Evolutionary conservation across 495 filamentous ascomycete species (phyloP).

Genomic region (Jackrogersella minutella): DNA sequence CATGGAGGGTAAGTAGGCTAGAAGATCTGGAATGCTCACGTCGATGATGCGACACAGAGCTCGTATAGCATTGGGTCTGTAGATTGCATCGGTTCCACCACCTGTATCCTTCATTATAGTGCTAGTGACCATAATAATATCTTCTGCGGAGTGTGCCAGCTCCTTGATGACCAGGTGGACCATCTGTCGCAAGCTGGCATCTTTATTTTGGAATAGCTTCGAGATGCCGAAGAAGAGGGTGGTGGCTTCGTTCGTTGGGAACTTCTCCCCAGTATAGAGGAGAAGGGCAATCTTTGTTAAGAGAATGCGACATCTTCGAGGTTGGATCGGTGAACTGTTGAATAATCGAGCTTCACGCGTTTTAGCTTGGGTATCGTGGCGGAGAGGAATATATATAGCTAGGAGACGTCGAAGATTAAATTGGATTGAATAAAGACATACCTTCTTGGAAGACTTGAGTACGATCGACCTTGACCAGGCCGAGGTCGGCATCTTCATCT

Average conservation of each 20-base stretch:
- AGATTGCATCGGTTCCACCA: slow-evolving; percentile 92
- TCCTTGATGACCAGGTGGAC: slow-evolving; percentile 98
- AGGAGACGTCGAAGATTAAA: slow-evolving; percentile 19
- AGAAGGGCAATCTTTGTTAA: slow-evolving; percentile 97
- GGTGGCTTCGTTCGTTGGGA: slow-evolving; percentile 96
- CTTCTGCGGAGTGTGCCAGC: slow-evolving; percentile 92
- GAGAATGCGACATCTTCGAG: slow-evolving; percentile 92
- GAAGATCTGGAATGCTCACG: slow-evolving; percentile 60
- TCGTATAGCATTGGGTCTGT: slow-evolving; percentile 95
- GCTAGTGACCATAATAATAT: slow-evolving; percentile 99
- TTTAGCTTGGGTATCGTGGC: slow-evolving; percentile 28
- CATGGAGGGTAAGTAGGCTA: slow-evolving; percentile 9
- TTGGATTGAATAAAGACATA: too few relatives aligned
- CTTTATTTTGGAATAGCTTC: slow-evolving; percentile 99
- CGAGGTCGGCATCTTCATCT: slow-evolving; percentile 94
- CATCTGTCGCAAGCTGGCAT: slow-evolving; percentile 98
- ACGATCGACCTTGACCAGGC: slow-evolving; percentile 94
- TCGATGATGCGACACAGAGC: slow-evolving; percentile 97
- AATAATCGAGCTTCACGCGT: slow-evolving; percentile 82
- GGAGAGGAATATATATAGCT: slow-evolving; percentile 1
- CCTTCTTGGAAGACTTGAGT: slow-evolving; percentile 99
- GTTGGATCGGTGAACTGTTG: slow-evolving; percentile 94
- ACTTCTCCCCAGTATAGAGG: slow-evolving; percentile 94
- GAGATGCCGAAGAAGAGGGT: slow-evolving; percentile 99
- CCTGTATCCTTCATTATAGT: slow-evolving; percentile 99